Base-by-base conservation (phyloP, 306 rosid genomes). In the Dryas drummondii region DNA sequence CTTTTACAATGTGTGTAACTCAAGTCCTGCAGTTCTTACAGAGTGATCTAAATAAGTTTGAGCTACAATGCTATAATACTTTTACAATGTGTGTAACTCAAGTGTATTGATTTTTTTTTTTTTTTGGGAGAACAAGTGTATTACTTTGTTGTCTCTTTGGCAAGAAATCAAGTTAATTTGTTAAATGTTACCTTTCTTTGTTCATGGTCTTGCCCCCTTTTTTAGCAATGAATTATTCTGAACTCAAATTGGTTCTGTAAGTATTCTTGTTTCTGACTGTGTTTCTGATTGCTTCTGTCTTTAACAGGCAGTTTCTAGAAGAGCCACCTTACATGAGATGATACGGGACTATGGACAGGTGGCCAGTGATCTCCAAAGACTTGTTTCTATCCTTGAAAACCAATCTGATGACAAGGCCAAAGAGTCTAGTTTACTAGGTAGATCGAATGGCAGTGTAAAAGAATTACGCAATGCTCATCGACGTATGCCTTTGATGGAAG, bases 271-370 rank as follows among this genome's bases (percentile, higher is more conserved):
- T n/a, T n/a, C n/a, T n/a, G n/a, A n/a, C 15, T 32, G n/a, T n/a
- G n/a, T 60, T 4, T 47, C 48, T 41, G 12, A 62, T 62, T 40
- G 13, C 67, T n/a, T n/a, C n/a, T n/a, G n/a, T n/a, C n/a, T n/a
- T n/a, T n/a, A n/a, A n/a, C n/a, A n/a, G n/a, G n/a, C n/a, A n/a
- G n/a, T n/a, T n/a, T n/a, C n/a, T n/a, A n/a, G n/a, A n/a, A n/a
- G n/a, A n/a, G n/a, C n/a, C n/a, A n/a, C n/a, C n/a, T n/a, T n/a
- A n/a, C n/a, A n/a, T n/a, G n/a, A n/a, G n/a, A n/a, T n/a, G n/a
- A n/a, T n/a, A n/a, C n/a, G n/a, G n/a, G n/a, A 94, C 69, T 87
- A 90, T 73, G 88, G 80, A 67, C 88, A 88, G 81, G 96, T 93
- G 19, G 86, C 96, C 75, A 82, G 79, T 75, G 97, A 90, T 82